These are phyloP conservation scores for Erodium trifolium DNA, from an alignment of 441 rosid species.

Conservation along the genomic window DNA sequence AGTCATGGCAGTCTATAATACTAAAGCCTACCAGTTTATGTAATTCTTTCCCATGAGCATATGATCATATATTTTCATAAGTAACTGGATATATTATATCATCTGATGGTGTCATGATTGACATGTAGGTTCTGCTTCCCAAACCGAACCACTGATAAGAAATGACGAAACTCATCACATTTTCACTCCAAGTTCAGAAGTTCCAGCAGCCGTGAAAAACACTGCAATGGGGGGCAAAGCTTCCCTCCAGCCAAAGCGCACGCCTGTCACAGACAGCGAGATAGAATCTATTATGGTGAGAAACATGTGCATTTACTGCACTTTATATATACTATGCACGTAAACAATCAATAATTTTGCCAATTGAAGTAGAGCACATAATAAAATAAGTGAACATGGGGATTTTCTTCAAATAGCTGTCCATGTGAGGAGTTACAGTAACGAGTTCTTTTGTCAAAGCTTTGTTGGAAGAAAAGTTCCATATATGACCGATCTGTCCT, in stretches of 20 bases:
- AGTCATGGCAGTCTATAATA: neutral
- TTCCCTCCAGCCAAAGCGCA: slow-evolving; percentile 79
- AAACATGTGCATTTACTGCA: neutral
- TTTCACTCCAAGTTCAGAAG: slow-evolving; percentile 39
- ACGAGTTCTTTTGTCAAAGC: neutral
- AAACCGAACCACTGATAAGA: slow-evolving; percentile 22
- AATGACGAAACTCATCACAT: slow-evolving; percentile 14
- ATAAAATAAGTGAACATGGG: neutral
- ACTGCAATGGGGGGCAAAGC: slow-evolving; percentile 73
- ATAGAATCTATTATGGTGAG: slow-evolving; percentile 71
- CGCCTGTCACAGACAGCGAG: slow-evolving; percentile 72
- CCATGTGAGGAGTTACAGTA: neutral
- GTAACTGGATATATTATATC: neutral
- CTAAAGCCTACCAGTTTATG: neutral
- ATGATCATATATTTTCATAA: neutral
- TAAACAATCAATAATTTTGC: neutral
- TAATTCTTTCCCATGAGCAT: neutral
- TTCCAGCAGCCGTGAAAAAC: slow-evolving; percentile 58
- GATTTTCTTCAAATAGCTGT: neutral
- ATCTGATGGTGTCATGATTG: neutral
- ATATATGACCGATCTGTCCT: neutral
- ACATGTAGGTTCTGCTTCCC: slow-evolving; percentile 26
- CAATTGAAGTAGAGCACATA: neutral
- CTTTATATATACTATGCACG: neutral
- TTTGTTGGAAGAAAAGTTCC: neutral